Evolutionary conservation across 78 protist genomes (phyloP), one percentile per base, ranked within the genome.

Genomic region (Dictyostelium discoideum): DNA sequence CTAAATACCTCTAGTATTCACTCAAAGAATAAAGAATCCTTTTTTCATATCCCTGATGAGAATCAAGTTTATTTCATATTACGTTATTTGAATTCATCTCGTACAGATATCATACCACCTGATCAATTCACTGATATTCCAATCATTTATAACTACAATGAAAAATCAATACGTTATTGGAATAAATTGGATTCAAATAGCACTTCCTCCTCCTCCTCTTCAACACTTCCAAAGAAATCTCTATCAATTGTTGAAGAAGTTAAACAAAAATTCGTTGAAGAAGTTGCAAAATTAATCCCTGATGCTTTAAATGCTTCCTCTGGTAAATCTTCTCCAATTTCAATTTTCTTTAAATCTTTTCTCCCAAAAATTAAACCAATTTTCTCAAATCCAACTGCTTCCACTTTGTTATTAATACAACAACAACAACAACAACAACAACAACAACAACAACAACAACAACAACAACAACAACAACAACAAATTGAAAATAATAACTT

Each of bases 391-490:
- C 77, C 29, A 69, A 69, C 69, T 20, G 69, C 69, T 5, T 60
- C 69, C 4, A 60, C 69, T 20, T 60, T 60, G 11, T 60, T 60
- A 60, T 60, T 20, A 60, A 20, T 60, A 60, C 69, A 60, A 60
- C 69, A 60, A 60, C 69, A 54, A 54, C 60, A 54, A 54, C 65
- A 54, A 54, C 65, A 54, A 54, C 65, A 54, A 54, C 65, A 54
- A 54, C 65, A 54, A 54, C 84, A 79, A 79, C 84, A 79, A 40
- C 84, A 79, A 40, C 84, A 79, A 79, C 84, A 79, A 40, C 84
- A 79, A 79, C 84, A 79, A n/a, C 29, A 72, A 72, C 29, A 72
- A 72, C 29, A 26, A 29, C 65, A 48, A 48, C 57, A 48, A 48
- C 57, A 48, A 42, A 11, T 60, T 20, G 26, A 20, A 60, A 60